A percentile compares a stretch with the other conserved stretches of the same genome.
Conservation (phyloP, 495 filamentous ascomycete species). For the Neurospora africana region DNA sequence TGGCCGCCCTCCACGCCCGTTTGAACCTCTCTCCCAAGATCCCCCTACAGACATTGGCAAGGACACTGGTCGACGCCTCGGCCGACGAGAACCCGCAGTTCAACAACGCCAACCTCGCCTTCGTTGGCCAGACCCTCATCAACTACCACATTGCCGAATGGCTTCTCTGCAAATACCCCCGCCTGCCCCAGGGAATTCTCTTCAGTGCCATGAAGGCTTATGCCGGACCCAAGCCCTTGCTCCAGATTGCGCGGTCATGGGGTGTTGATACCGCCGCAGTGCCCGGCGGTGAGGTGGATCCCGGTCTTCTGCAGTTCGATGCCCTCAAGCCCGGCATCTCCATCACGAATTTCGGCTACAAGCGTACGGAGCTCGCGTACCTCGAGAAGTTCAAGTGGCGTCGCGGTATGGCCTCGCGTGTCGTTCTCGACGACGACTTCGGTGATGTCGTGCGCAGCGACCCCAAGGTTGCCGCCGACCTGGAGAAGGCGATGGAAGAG, state of each 20-base stretch:
- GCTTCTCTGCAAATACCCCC: conserved; percentile 77
- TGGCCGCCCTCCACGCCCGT: conserved; percentile 86
- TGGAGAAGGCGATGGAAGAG: not conserved
- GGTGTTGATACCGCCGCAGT: conserved; percentile 75
- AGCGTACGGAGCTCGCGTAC: conserved; percentile 26
- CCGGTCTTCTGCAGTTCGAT: conserved; percentile 79
- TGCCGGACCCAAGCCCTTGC: conserved; percentile 58
- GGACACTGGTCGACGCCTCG: conserved; percentile 72
- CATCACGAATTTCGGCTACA: conserved; percentile 28
- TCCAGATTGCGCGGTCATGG: conserved; percentile 68
- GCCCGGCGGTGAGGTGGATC: conserved; percentile 85
- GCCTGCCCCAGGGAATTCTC: conserved; percentile 72
- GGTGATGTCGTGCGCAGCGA: conserved; percentile 43
- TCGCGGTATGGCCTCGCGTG: conserved; percentile 55
- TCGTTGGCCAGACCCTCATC: conserved; percentile 72
- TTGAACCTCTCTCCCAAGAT: conserved; percentile 71
- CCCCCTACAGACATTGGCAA: conserved; percentile 75
- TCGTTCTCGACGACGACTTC: conserved; percentile 72
- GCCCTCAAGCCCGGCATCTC: conserved; percentile 48
- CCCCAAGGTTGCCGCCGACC: not conserved
- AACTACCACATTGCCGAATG: conserved; percentile 80
- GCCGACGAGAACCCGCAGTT: conserved; percentile 58
- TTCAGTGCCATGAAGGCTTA: conserved; percentile 78
- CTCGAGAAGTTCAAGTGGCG: conserved; percentile 48
- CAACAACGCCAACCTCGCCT: conserved; percentile 56